Base-by-base conservation (phyloP, 164 flowering plant species). In the Hamamelis virginiana region DNA sequence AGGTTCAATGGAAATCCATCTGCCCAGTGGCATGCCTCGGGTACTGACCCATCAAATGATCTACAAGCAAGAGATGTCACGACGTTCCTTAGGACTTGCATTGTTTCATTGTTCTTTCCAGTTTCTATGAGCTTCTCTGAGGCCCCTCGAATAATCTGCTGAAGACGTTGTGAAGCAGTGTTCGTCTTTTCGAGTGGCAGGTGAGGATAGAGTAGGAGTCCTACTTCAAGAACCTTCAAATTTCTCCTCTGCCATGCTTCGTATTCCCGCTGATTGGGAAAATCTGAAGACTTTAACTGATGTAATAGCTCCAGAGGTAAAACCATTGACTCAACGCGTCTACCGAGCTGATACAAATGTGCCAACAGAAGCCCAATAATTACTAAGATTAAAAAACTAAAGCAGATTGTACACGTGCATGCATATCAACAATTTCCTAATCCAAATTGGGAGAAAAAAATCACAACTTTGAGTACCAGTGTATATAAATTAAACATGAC, bases 1-100 rank as follows among this genome's bases (percentile, higher is more conserved):
- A 94, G 83, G 73, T 91, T 94, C 66, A 94, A 59, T 5, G 98
- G 98, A 68, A 65, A 75, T 13, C 96, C 97, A 79, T 92, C 98
- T 18, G 97, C 98, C 98, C 98, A 94, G 58, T 91, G 97, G 72
- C 94, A 90, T 28, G 75, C 63, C 25, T 83, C 90, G 9, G 92
- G 28, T 25, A 52, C 65, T 21, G 83, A 76, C 3, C 88, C 94
- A 76, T 91, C 87, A 75, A 77, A 74, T 21, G 91, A 82, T 77
- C 95, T 80, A 66, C 86, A 81, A 50, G 97, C 95, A 66, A 92
- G 92, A 66, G 91, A 70, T 81, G 80, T 82, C 10, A 88, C 95
- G 69, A 77, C 65, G 60, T 61, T 82, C 19, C 91, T 84, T 18
- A 94, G 82, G 11, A 23, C 70, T 74, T 86, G 86, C 90, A 91